Percentiles rank a stretch among this genome's conserved stretches.
phyloP scores from a whole-genome alignment of 352 stramenopile species.

The Pythium aristosporum region DNA sequence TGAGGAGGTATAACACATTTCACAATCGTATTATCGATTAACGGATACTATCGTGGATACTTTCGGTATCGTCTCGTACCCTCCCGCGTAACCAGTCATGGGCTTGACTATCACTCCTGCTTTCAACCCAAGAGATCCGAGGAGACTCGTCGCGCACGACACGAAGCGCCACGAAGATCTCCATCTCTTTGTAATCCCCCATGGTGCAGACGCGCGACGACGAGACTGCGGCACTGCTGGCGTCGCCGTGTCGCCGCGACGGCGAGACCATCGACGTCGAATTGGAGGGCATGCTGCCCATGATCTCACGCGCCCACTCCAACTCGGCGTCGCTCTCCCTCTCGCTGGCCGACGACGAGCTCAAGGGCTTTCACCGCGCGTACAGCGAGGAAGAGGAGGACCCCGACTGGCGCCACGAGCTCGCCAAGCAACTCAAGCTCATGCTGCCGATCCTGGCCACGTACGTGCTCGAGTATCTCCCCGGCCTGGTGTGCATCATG shows the following conservation, averaged over 20 bases:
- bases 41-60: too few relatives aligned
- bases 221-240: not conserved
- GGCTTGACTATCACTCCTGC: too few relatives aligned
- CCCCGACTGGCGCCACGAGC: slow-evolving; percentile 33
- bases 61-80: too few relatives aligned
- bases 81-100: too few relatives aligned
- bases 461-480: slow-evolving; percentile 45
- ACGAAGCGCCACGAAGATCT: too few relatives aligned
- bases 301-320: slow-evolving; percentile 1
- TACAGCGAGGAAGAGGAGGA: slow-evolving; percentile 40
- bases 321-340: slow-evolving; percentile 53
- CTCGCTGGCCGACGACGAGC: slow-evolving; percentile 34
- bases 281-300: too few relatives aligned
- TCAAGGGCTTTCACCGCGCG: slow-evolving; percentile 39
- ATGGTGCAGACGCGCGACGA: not conserved
- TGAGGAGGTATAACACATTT: too few relatives aligned
- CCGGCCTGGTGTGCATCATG: slow-evolving; percentile 56
- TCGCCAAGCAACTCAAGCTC: slow-evolving; percentile 43
- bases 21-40: too few relatives aligned
- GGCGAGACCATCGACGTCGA: slow-evolving; percentile 22
- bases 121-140: too few relatives aligned
- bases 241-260: not conserved
- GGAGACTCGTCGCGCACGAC: too few relatives aligned
- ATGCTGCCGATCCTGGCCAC: slow-evolving; percentile 53
- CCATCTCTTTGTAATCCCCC: too few relatives aligned